These are phyloP conservation scores for Suillus subalutaceus DNA, from an alignment of 768 basidiomycete species.

Conservation along the genomic window DNA sequence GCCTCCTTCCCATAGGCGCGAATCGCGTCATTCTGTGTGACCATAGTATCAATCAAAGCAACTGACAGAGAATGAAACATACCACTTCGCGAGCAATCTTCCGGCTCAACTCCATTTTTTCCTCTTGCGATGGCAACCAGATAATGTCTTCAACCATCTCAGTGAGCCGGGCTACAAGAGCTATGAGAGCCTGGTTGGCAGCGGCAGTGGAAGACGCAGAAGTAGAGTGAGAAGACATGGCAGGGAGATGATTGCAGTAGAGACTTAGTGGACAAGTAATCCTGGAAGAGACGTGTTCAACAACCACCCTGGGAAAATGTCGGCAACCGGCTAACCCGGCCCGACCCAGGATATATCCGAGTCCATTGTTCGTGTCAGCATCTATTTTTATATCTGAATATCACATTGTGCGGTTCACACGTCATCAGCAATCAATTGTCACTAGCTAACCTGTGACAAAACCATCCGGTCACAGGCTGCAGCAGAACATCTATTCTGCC, in stretches of 20 bases:
- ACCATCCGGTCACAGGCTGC: not conserved
- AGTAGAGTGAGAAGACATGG: too few species aligned
- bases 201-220: too few species aligned
- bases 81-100: too few species aligned
- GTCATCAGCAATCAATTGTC: not conserved
- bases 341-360: not conserved
- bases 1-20: too few species aligned
- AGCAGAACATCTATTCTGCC: not conserved
- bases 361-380: not conserved
- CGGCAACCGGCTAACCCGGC: not conserved
- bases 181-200: too few species aligned
- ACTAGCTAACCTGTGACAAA: not conserved
- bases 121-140: not conserved
- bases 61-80: too few species aligned
- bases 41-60: too few species aligned
- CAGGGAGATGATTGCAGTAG: too few species aligned
- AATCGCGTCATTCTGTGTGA: too few species aligned
- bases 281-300: too few species aligned
- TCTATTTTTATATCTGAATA: not conserved
- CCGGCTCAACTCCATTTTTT: too few species aligned
- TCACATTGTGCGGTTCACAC: not conserved
- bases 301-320: not conserved
- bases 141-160: not conserved
- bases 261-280: too few species aligned
- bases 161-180: not conserved